These are phyloP conservation scores for Avena sativa DNA, from an alignment of 176 grass and related monocot genomes.

Conservation along the genomic window DNA sequence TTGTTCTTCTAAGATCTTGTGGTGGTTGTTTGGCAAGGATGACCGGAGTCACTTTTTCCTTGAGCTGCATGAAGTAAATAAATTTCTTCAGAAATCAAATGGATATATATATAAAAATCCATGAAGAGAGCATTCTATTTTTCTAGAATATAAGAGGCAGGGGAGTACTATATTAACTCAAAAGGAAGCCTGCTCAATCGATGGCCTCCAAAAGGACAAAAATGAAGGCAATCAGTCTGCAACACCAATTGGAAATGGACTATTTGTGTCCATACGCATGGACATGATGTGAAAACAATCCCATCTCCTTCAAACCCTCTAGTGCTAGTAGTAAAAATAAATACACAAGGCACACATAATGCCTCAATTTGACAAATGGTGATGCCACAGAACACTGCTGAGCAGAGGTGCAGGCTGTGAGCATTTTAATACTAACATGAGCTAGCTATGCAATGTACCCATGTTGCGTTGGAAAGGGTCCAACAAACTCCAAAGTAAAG, in stretches of 20 bases:
- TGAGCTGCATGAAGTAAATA: conserved; percentile 60
- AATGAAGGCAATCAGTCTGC: neutral
- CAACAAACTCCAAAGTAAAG: conserved; percentile 26
- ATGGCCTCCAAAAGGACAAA: neutral
- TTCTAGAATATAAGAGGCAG: neutral
- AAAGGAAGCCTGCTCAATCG: neutral
- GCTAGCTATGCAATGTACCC: conserved; percentile 12
- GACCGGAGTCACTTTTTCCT: conserved; percentile 68
- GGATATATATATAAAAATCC: neutral
- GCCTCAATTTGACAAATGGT: conserved; percentile 13
- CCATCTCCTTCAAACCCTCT: neutral
- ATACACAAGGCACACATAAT: neutral
- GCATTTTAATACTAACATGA: conserved; percentile 16
- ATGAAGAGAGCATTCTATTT: too few relatives aligned
- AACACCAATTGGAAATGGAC: conserved; percentile 4
- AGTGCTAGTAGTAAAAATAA: conserved; percentile 31
- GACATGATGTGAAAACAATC: neutral
- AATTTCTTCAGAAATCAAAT: conserved; percentile 12
- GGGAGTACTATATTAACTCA: neutral
- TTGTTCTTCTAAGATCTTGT: conserved; percentile 65
- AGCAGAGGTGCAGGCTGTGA: conserved; percentile 25
- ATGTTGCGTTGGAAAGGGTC: conserved; percentile 33
- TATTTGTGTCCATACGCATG: neutral
- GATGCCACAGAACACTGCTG: neutral
- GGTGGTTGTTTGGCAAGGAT: conserved; percentile 58